Evolutionary conservation across 2,329 filamentous ascomycete genomes (phyloP), one percentile per base, ranked within the genome.

Genomic region (Diaporthe ilicicola): DNA sequence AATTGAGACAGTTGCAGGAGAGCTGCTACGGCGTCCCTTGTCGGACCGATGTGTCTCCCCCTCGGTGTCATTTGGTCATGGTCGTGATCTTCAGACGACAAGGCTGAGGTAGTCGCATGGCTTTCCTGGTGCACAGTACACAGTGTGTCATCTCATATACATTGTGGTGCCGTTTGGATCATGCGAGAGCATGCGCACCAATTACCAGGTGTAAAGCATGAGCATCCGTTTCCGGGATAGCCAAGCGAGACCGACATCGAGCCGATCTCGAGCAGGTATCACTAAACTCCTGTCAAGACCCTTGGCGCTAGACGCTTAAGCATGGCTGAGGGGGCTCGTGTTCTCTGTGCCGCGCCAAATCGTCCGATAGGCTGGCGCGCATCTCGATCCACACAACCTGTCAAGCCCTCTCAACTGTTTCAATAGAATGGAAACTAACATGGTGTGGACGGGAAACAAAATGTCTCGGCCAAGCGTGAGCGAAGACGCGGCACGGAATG

Each of bases 371-470:
- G 59, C 44, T 29, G 10, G 12, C n/a, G 29, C 37, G 44, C n/a
- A 64, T 50, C 59, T 64, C 59, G 59, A 64, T 64, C 29, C 24
- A 27, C 59, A 19, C 59, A 19, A 24, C 19, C 59, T 50, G 44
- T 64, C 59, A 64, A 64, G 59, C 17, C n/a, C n/a, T n/a, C 29
- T 50, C 44, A 24, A 24, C 29, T 64, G 59, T 64, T 64, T 64
- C 59, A 64, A 64, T 64, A 64, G 59, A 50, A 44, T 50, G 13
- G 29, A 27, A 50, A 19, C 59, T 64, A 64, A 64, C 24, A 29
- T 64, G 44, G 42, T 64, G 44, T 48, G 29, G 29, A 37, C 42
- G 59, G 59, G 42, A 64, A 24, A 22, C 32, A 29, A 42, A 64
- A 27, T 37, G 59, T 50, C 59, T 37, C 59, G 42, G 44, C 44